Evolutionary conservation across 2,329 filamentous ascomycete genomes (phyloP).

Genomic region (Colletotrichum cordylinicola): DNA sequence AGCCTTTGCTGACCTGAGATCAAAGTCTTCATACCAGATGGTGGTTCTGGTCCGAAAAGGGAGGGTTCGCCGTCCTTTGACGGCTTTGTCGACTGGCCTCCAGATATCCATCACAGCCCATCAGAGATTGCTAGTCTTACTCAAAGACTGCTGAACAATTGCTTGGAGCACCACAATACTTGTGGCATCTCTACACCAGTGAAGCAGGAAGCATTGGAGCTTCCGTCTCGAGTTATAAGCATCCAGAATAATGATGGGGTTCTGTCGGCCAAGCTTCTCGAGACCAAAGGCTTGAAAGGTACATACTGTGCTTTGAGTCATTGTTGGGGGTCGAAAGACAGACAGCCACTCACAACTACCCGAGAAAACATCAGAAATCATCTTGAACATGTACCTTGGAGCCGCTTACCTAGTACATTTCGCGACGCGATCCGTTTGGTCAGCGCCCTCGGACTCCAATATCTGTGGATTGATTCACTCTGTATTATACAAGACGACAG

Average conservation of each 20-base stretch:
- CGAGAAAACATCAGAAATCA: rapidly evolving
- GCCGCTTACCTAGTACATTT: rapidly evolving
- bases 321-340: neutral
- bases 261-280: neutral
- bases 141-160: neutral
- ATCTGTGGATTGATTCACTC: neutral
- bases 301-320: neutral
- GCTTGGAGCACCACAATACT: rapidly evolving
- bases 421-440: rapidly evolving
- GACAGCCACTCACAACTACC: neutral
- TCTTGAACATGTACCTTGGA: neutral
- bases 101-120: neutral
- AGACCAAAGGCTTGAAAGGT: neutral
- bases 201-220: rapidly evolving
- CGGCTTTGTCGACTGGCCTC: neutral
- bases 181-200: neutral
- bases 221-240: neutral
- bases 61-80: too few species aligned
- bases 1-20: too few species aligned
- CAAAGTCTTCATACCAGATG: too few species aligned
- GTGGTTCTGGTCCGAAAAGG: too few species aligned
- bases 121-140: rapidly evolving
- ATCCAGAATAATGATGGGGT: neutral
- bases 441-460: neutral
- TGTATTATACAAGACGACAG: neutral